Conservation (phyloP, 257 asterid genomes). For the Scutellaria baicalensis region DNA sequence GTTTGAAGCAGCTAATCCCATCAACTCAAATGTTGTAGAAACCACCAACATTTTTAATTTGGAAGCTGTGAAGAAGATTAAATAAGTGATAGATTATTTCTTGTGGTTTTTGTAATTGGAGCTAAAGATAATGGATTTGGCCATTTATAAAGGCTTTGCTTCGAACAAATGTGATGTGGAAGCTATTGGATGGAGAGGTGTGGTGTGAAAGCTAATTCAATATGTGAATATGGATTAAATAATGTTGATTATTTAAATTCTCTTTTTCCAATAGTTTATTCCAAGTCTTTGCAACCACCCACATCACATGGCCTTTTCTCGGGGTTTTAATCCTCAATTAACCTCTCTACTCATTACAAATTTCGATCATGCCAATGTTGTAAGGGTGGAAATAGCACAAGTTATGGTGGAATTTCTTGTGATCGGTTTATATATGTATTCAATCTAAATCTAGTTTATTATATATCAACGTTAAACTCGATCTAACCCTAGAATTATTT, state of each 20-base stretch:
- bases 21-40: conserved; percentile 26
- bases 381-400: no score
- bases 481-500: no score
- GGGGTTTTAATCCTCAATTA: no score
- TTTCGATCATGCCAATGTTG: no score
- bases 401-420: no score
- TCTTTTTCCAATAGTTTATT: conserved; percentile 3
- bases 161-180: conserved; percentile 20
- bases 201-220: conserved; percentile 26
- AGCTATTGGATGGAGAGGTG: conserved; percentile 19
- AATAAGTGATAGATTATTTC: not conserved
- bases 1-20: conserved; percentile 48
- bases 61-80: not conserved
- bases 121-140: not conserved
- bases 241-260: not conserved
- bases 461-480: no score
- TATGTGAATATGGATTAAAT: not conserved
- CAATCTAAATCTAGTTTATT: no score
- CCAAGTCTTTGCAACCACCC: conserved; percentile 5
- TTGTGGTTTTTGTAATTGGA: not conserved
- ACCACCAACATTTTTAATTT: conserved; percentile 30
- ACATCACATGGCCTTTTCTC: no score
- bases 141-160: conserved; percentile 18
- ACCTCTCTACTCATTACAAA: no score
- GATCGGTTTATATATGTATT: no score